Percentiles rank a stretch among this genome's conserved stretches.
These are phyloP conservation scores for Pontederia crassipes DNA, from an alignment of 176 grass and related monocot genomes.

Conservation along the genomic window DNA sequence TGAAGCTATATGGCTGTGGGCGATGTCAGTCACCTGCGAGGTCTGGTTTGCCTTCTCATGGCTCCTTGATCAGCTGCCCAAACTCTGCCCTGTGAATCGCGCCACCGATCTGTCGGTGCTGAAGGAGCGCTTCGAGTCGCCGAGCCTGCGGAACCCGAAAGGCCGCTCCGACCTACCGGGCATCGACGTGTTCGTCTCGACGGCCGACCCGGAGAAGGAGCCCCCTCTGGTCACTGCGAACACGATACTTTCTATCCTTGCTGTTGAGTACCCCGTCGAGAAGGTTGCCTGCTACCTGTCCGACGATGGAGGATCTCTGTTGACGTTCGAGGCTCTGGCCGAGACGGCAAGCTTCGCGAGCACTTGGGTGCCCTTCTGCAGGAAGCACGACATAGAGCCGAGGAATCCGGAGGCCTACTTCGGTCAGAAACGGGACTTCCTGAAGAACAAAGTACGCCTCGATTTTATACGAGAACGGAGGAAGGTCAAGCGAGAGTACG, in stretches of 20 bases:
- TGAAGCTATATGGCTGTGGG: constrained; percentile 81
- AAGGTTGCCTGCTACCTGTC: constrained; percentile 93
- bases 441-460: constrained; percentile 67
- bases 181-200: constrained; percentile 80
- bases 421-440: constrained; percentile 48
- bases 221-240: constrained; percentile 83
- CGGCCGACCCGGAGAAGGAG: constrained; percentile 87
- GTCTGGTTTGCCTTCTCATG: constrained; percentile 97
- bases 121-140: constrained; percentile 55
- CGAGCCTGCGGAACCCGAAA: constrained; percentile 66
- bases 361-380: constrained; percentile 74
- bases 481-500: constrained; percentile 92
- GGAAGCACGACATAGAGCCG: constrained; percentile 81
- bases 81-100: constrained; percentile 66
- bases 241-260: constrained; percentile 91
- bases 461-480: constrained; percentile 76
- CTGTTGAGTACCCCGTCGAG: constrained; percentile 80
- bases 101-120: constrained; percentile 71
- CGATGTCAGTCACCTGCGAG: constrained; percentile 62
- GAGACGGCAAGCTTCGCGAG: constrained; percentile 77
- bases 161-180: constrained; percentile 81
- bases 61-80: constrained; percentile 86
- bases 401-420: constrained; percentile 78
- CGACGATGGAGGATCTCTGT: constrained; percentile 73
- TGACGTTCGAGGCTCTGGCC: constrained; percentile 82